A percentile compares a stretch with the other conserved stretches of the same genome.
Evolutionary conservation across 2,329 filamentous ascomycete species (phyloP).

Genomic region (Xylariaceae sp.): DNA sequence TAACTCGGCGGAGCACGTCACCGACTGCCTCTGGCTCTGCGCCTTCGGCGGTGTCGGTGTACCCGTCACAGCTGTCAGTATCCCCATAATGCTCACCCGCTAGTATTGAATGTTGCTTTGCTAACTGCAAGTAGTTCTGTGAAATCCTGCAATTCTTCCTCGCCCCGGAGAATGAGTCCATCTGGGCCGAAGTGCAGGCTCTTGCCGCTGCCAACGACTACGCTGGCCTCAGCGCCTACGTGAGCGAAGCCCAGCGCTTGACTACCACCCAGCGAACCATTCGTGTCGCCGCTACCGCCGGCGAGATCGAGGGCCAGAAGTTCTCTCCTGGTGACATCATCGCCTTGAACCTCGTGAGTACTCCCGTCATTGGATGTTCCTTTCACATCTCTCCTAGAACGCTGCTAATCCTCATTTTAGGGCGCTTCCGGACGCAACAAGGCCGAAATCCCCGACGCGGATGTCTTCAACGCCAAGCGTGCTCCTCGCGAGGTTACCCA

Average conservation of each 20-base stretch:
- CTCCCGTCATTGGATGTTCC: not conserved
- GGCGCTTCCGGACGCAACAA: constrained; percentile 37
- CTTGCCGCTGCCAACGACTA: constrained; percentile 35
- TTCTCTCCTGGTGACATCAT: constrained; percentile 39
- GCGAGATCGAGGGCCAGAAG: constrained; percentile 35
- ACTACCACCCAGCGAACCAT: constrained; percentile 38
- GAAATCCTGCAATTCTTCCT: constrained; percentile 42
- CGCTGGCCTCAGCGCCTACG: constrained; percentile 34
- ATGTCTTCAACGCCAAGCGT: constrained; percentile 40
- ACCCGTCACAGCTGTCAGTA: constrained; percentile 36
- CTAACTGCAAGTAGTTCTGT: constrained; percentile 35
- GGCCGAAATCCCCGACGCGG: constrained; percentile 34
- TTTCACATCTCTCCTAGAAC: not conserved
- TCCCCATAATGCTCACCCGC: not conserved
- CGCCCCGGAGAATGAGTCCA: constrained; percentile 35
- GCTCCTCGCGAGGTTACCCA: constrained; percentile 37
- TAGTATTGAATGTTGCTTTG: not conserved
- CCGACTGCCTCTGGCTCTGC: constrained; percentile 36
- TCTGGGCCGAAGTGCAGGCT: constrained; percentile 41
- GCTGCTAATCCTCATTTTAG: constrained; percentile 26
- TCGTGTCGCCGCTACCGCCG: constrained; percentile 32
- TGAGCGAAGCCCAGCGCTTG: constrained; percentile 38
- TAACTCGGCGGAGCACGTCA: constrained; percentile 31
- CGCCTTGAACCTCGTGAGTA: constrained; percentile 38
- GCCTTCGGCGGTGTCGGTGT: constrained; percentile 39